Base-by-base conservation (phyloP, 306 rosid genomes). In the Rosa persica region DNA sequence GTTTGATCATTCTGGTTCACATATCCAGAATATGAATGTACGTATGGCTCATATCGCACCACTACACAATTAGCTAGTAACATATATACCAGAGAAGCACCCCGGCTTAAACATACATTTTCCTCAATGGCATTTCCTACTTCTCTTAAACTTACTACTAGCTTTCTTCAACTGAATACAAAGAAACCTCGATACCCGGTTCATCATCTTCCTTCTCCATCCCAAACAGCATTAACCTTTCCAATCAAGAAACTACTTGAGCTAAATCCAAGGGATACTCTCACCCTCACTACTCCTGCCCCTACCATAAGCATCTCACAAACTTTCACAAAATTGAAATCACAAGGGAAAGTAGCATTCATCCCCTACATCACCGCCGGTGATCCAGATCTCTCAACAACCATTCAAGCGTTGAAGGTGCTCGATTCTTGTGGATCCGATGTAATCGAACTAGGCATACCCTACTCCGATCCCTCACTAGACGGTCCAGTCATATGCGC, bases 401-500 rank as follows among this genome's bases (percentile, higher is more conserved):
- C 98, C 1, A 93, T 91, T 16, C 84, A 91, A 86, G 97, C 98
- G 61, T 72, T 95, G 84, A 94, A 92, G 88, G 87, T 94, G 83
- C 98, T 95, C 22, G 91, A 93, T 73, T 83, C 89, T 39, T 83
- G 89, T 58, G 97, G 97, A 25, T 86, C 97, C 6, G 91, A 94
- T 80, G 81, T 90, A 77, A 94, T 94, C 62, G 97, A 94, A 67
- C 85, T 92, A 1, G 97, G 98, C 34, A 86, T 92, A 76, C 97
- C 98, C 0, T 88, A 87, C 86, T 90, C 97, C 6, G 97, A 94
- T 87, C 97, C 97, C 74, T 74, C 89, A 86, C 91, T 94, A 3
- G 98, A 94, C 80, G 97, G 98, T 76, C 98, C 97, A 46, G 97
- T 94, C 79, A 94, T 94, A 78, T 95, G 93, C 89, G 97, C 95